Percentiles rank a stretch among this genome's conserved stretches.
phyloP scores from a whole-genome alignment of 371 early-diverging fungal genomes.

The Mucor indicus region DNA sequence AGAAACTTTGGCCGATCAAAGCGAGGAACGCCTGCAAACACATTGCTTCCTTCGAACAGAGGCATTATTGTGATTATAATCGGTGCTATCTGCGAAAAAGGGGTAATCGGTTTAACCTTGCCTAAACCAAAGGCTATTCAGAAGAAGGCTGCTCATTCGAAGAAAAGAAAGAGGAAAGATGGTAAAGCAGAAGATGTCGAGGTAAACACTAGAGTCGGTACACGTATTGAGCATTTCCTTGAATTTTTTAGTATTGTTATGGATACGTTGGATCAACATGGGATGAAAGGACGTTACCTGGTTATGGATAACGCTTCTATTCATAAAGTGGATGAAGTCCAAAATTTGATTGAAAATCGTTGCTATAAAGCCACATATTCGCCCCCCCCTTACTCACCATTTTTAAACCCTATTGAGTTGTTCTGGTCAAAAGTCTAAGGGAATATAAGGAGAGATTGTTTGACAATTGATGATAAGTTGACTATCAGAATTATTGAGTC shows the following conservation, averaged over 20 bases:
- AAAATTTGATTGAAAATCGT: constrained; percentile 1
- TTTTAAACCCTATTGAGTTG: constrained; percentile 9
- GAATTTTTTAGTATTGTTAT: constrained; percentile 9
- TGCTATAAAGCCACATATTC: constrained; percentile 7
- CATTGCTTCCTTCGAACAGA: constrained; percentile 8
- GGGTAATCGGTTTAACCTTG: constrained; percentile 5
- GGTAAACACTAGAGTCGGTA: constrained; percentile 15
- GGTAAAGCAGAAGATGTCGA: neutral
- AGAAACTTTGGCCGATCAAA: constrained; percentile 12
- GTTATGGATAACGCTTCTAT: constrained; percentile 8
- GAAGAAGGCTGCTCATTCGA: too few relatives aligned
- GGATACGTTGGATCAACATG: constrained; percentile 9
- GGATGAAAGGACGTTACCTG: constrained; percentile 7
- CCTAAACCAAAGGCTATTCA: constrained; percentile 16
- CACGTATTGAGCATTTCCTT: constrained; percentile 11
- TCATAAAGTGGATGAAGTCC: constrained; percentile 6
- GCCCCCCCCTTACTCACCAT: constrained; percentile 13
- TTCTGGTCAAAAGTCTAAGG: constrained; percentile 16
- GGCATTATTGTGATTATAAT: constrained; percentile 7
- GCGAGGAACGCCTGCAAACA: constrained; percentile 8
- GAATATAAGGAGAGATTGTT: constrained; percentile 3
- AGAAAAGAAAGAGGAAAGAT: too few relatives aligned
- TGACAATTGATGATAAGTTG: constrained; percentile 2
- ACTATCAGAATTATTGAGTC: constrained; percentile 5
- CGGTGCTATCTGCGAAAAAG: constrained; percentile 14